Percentiles rank a stretch among this genome's conserved stretches.
Evolutionary conservation across 306 rosid genomes (phyloP).

Genomic region (Neltuma alba): DNA sequence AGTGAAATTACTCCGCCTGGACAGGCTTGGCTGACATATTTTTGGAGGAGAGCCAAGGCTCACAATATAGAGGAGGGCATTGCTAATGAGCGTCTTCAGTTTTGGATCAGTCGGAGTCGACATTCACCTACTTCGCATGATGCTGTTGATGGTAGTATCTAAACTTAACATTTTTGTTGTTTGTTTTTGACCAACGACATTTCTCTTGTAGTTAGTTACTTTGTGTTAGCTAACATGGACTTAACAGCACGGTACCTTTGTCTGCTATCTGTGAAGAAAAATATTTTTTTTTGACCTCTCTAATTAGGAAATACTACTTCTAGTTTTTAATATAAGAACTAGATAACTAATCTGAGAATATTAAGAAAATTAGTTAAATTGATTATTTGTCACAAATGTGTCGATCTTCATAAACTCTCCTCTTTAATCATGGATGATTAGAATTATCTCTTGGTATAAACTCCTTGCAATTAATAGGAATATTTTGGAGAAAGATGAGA

Average conservation of each 20-base stretch:
- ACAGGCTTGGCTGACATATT: slow-evolving; percentile 98
- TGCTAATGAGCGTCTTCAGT: slow-evolving; percentile 89
- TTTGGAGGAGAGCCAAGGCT: slow-evolving; percentile 97
- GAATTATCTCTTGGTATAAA: no score
- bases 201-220: slow-evolving; percentile 18
- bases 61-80: slow-evolving; percentile 78
- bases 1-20: slow-evolving; percentile 27
- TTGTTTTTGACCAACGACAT: no score
- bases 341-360: no score
- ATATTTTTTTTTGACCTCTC: background rate
- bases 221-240: slow-evolving; percentile 12
- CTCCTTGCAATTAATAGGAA: no score
- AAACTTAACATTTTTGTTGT: slow-evolving; percentile 7
- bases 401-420: no score
- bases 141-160: slow-evolving; percentile 76
- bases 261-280: slow-evolving; percentile 22
- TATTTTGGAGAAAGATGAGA: no score
- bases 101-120: slow-evolving; percentile 85
- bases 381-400: no score
- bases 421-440: no score
- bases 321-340: no score
- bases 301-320: no score
- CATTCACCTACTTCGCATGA: slow-evolving; percentile 93
- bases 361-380: no score
- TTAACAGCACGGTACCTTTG: slow-evolving; percentile 1